These are phyloP conservation scores for Penicillium desertorum DNA, from an alignment of 495 filamentous ascomycete species.

Conservation along the genomic window DNA sequence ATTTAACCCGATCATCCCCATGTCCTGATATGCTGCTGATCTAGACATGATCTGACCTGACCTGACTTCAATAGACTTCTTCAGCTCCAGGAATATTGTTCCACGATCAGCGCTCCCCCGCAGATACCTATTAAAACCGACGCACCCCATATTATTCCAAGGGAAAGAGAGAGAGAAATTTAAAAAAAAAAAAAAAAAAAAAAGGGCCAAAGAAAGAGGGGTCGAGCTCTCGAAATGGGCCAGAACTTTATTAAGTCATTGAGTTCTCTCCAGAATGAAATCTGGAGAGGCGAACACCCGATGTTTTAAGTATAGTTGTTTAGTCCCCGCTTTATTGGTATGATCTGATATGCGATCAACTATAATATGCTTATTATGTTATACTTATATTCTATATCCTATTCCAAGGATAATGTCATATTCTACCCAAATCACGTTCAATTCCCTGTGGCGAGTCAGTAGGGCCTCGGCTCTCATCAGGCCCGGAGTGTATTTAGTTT, in stretches of 20 bases:
- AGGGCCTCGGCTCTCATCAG: constrained; percentile 13
- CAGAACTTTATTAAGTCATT: neutral
- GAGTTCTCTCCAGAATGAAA: neutral
- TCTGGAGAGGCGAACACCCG: constrained; percentile 4
- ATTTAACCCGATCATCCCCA: constrained; percentile 16
- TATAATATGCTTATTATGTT: neutral
- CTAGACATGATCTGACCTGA: neutral
- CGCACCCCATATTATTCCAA: neutral
- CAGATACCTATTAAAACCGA: neutral
- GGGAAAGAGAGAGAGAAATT: neutral
- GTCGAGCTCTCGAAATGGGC: neutral
- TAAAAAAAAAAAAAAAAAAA: neutral
- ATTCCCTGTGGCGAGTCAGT: no score
- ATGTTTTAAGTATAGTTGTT: neutral
- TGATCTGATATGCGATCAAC: neutral
- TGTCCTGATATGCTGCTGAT: neutral
- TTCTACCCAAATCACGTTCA: neutral
- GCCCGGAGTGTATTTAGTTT: neutral
- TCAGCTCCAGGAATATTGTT: neutral
- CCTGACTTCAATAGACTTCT: neutral
- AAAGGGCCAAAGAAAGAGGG: neutral
- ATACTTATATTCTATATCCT: neutral
- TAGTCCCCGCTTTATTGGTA: constrained; percentile 1
- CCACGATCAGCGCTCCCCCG: neutral
- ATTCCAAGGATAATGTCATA: neutral